A percentile compares a stretch with the other conserved stretches of the same genome.
Evolutionary conservation across 495 filamentous ascomycete species (phyloP).

Genomic region (Astrocystis sublimbata): DNA sequence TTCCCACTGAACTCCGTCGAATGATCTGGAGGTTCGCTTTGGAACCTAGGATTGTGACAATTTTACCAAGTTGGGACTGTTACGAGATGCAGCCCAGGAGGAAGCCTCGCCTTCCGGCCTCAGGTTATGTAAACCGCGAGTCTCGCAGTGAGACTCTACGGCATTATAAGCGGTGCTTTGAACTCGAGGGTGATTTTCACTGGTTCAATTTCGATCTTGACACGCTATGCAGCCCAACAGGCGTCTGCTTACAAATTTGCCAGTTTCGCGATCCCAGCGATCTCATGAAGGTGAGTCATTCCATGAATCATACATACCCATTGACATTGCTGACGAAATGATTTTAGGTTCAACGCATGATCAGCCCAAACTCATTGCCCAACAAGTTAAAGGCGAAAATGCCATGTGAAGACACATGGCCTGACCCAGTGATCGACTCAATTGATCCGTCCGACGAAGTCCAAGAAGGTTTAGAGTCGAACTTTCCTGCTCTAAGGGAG

Average conservation of each 20-base stretch:
- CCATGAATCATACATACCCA: background rate
- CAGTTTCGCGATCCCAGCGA: background rate
- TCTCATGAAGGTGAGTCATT: background rate
- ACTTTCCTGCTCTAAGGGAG: background rate
- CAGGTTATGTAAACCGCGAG: background rate
- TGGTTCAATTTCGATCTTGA: conserved; percentile 4
- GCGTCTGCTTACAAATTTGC: background rate
- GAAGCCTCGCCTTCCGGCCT: background rate
- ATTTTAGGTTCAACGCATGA: background rate
- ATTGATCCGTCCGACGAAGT: background rate
- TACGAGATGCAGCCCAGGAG: background rate
- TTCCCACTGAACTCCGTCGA: background rate
- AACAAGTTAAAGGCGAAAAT: background rate
- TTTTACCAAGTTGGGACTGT: background rate
- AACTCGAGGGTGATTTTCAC: background rate
- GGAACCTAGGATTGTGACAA: background rate
- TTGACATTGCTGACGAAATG: background rate
- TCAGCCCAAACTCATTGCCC: background rate
- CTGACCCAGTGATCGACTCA: background rate
- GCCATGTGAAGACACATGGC: background rate
- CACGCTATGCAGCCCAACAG: background rate
- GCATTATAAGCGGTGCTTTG: background rate
- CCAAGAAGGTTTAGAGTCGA: background rate
- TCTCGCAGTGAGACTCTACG: conserved; percentile 4
- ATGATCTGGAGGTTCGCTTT: background rate